Evolutionary conservation across 371 early-diverging fungal genomes (phyloP), one percentile per base, ranked within the genome.

Genomic region (Aphelidium insulamus): DNA sequence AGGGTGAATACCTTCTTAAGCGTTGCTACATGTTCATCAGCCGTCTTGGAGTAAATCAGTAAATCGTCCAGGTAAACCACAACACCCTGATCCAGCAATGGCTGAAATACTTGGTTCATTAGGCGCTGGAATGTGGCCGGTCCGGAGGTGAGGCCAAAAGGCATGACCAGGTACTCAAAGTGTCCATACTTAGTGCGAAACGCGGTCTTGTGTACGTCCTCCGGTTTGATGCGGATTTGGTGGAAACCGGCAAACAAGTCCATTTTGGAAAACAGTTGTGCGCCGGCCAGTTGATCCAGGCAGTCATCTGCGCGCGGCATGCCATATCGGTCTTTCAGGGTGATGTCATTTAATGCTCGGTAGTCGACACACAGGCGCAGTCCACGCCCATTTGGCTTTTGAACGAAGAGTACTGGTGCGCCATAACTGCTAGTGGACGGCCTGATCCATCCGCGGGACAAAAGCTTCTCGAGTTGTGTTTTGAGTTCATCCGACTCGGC

Each of bases 311-410:
- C 41, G 1, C 29, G 9, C 7, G 56, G 58, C 14, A 61, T n/a
- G 1, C 52, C 52, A 30, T 56, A 45, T 0, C 44, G 29, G 31
- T 65, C 50, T 18, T 47, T 46, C 9, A 50, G 39, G 7, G 62
- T 66, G 5, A 55, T 28, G 16, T 36, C 28, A 37, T 69, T 65
- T 4, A 66, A 32, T 0, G 40, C 51, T 17, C 57, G 46, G 37
- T 62, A 64, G 29, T 64, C 63, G 0, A 57, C 37, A 32, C 59
- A 65, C 20, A 62, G 11, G 0, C 57, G 41, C 23, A 58, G n/a
- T n/a, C n/a, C 31, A 2, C 34, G 21, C 0, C 57, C 53, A 28
- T 54, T 48, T 21, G 49, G 42, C 38, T 64, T 54, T 8, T 40
- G 39, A 3, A 50, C 59, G 31, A 58, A 52, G 17, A 48, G 34